These are phyloP conservation scores for Cyclostephanos tholiformis DNA, from an alignment of 108 stramenopile species.

Conservation along the genomic window DNA sequence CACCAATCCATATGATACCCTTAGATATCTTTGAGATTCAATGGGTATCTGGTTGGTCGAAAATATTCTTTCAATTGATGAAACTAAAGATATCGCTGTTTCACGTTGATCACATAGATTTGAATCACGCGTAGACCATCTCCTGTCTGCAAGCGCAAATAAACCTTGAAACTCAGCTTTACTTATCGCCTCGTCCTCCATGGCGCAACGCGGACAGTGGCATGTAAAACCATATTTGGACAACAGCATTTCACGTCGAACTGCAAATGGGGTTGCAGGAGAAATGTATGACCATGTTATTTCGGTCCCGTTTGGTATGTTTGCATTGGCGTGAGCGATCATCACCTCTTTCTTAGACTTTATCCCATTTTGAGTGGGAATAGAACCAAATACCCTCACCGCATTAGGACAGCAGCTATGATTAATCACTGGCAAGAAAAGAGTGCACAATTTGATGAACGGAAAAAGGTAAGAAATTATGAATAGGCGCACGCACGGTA, in stretches of 20 bases:
- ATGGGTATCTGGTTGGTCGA: conserved; percentile 29
- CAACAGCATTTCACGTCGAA: conserved; percentile 45
- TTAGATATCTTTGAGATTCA: conserved; percentile 51
- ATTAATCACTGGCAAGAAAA: too few species aligned
- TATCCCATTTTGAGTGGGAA: conserved; percentile 8
- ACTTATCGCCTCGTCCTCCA: conserved; percentile 33
- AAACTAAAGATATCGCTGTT: conserved; percentile 6
- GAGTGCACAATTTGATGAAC: too few species aligned
- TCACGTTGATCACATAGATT: background rate
- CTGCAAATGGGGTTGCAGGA: conserved; percentile 50
- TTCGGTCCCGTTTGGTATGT: conserved; percentile 64
- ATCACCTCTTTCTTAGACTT: conserved; percentile 49
- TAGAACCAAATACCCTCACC: conserved; percentile 59
- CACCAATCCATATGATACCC: conserved; percentile 47
- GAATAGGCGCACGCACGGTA: too few species aligned
- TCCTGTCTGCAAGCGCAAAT: background rate
- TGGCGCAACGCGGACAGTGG: conserved; percentile 57
- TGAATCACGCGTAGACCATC: conserved; percentile 16
- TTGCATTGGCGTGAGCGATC: conserved; percentile 65
- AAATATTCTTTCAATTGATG: conserved; percentile 31
- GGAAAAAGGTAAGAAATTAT: too few species aligned
- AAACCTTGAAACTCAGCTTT: conserved; percentile 8
- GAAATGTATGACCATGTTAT: conserved; percentile 81
- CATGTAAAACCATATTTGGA: conserved; percentile 67
- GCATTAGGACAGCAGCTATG: conserved; percentile 81